Percentiles rank a stretch among this genome's conserved stretches.
Conservation (phyloP, 345 rosid genomes). For the Psidium guajava region DNA sequence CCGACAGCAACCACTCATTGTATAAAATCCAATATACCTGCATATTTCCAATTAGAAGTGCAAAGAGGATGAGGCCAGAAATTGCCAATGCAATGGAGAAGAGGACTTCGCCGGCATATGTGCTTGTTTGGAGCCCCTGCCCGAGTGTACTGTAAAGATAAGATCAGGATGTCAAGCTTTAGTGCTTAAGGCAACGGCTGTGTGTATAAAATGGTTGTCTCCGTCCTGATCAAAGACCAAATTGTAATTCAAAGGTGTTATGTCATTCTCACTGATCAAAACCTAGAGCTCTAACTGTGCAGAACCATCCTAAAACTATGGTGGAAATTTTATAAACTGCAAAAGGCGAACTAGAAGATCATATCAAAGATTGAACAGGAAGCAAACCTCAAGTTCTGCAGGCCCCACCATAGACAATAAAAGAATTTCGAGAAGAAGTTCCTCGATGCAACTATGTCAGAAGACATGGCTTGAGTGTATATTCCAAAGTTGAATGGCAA, state of each 20-base stretch:
- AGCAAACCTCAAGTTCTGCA: slow-evolving; percentile 71
- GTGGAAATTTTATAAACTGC: neutral
- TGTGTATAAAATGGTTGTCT: neutral
- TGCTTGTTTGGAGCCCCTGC: slow-evolving; percentile 84
- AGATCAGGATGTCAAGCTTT: neutral
- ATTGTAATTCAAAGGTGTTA: neutral
- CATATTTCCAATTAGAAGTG: slow-evolving; percentile 76
- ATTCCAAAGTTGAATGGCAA: slow-evolving; percentile 57
- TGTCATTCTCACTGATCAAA: neutral
- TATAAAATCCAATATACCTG: slow-evolving; percentile 24
- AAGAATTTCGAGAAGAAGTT: slow-evolving; percentile 49
- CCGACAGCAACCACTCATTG: neutral
- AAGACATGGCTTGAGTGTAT: slow-evolving; percentile 55
- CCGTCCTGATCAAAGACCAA: neutral
- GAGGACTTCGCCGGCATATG: slow-evolving; percentile 57
- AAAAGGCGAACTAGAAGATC: neutral
- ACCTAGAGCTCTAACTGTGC: neutral
- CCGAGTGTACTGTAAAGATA: slow-evolving; percentile 55
- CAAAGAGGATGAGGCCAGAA: slow-evolving; percentile 66
- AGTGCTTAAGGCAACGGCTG: neutral
- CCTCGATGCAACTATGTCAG: slow-evolving; percentile 42
- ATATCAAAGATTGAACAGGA: neutral
- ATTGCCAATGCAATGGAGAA: slow-evolving; percentile 70
- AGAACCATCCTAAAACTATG: neutral
- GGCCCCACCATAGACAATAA: slow-evolving; percentile 93